Percentiles rank a stretch among this genome's conserved stretches.
These are phyloP conservation scores for Candida sojae DNA, from an alignment of 1,139 yeast genomes.

Conservation along the genomic window DNA sequence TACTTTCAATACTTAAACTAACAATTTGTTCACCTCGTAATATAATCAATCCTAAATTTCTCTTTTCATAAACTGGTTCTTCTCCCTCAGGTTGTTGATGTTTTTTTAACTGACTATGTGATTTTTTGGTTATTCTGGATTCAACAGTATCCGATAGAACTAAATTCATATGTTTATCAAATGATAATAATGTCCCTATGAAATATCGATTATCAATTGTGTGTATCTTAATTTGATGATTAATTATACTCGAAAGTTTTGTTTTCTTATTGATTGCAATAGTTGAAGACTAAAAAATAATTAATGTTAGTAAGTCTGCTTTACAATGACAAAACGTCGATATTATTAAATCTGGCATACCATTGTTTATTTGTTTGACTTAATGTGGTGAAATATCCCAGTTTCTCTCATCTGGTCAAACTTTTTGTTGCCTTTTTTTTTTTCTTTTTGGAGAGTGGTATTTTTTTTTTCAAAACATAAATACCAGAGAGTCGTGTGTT, in stretches of 20 bases:
- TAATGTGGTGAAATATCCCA: too few relatives aligned
- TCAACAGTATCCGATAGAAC: conserved; percentile 88
- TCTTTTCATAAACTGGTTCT: conserved; percentile 52
- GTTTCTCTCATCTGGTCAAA: too few relatives aligned
- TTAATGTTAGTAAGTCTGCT: background rate
- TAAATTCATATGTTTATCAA: conserved; percentile 86
- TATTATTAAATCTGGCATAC: too few relatives aligned
- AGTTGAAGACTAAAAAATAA: conserved; percentile 12
- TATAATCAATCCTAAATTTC: conserved; percentile 78
- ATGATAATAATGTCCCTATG: conserved; percentile 81
- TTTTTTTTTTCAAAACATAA: too few relatives aligned
- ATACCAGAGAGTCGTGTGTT: too few relatives aligned
- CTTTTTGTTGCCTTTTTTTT: too few relatives aligned
- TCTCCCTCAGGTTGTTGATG: conserved; percentile 11
- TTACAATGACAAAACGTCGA: too few relatives aligned
- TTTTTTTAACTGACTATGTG: conserved; percentile 39
- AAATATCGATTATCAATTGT: conserved; percentile 75
- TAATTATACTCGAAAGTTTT: conserved; percentile 66
- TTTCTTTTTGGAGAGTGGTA: too few relatives aligned
- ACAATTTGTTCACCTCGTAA: conserved; percentile 88
- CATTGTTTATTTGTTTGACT: too few relatives aligned
- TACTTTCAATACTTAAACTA: conserved; percentile 76
- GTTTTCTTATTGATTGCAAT: conserved; percentile 44
- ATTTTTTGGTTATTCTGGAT: conserved; percentile 69
- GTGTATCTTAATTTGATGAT: conserved; percentile 71